phyloP scores from a whole-genome alignment of 768 basidiomycete genomes.

The Strobilomyces confusus region DNA sequence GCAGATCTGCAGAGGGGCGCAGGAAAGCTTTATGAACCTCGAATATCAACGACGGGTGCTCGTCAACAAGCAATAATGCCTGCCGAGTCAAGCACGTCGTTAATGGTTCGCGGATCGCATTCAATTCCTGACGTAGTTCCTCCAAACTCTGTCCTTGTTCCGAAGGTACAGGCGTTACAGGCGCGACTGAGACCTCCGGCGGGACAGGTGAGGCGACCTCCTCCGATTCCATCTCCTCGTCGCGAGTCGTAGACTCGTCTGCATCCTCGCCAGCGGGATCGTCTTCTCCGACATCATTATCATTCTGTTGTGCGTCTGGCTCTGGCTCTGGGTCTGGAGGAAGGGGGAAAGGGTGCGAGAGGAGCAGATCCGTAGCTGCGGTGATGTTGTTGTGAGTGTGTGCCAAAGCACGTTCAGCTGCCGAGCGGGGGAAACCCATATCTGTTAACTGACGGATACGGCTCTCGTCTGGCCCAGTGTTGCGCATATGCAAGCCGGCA shows the following conservation, averaged over 20 bases:
- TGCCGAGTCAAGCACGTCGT: slow-evolving; percentile 61
- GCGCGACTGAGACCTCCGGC: slow-evolving; percentile 12
- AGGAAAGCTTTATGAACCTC: slow-evolving; percentile 83
- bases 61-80: slow-evolving; percentile 78
- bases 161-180: slow-evolving; percentile 10
- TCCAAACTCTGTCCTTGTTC: slow-evolving; percentile 45
- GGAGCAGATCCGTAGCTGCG: slow-evolving; percentile 82
- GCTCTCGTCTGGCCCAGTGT: slow-evolving; percentile 64
- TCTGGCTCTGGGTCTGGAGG: slow-evolving; percentile 56
- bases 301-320: slow-evolving; percentile 16
- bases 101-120: slow-evolving; percentile 61
- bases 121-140: slow-evolving; percentile 63
- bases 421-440: slow-evolving; percentile 95
- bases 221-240: slow-evolving; percentile 29
- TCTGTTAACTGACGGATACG: slow-evolving; percentile 82
- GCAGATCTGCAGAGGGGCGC: slow-evolving; percentile 53
- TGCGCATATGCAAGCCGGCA: slow-evolving; percentile 31
- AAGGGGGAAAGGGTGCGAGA: slow-evolving; percentile 77
- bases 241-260: slow-evolving; percentile 18
- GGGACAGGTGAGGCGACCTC: slow-evolving; percentile 14
- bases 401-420: slow-evolving; percentile 76
- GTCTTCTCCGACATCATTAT: slow-evolving; percentile 8
- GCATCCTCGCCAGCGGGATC: slow-evolving; percentile 29
- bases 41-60: slow-evolving; percentile 83
- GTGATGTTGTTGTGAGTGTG: slow-evolving; percentile 87